Evolutionary conservation across 805 yeast genomes (phyloP), one percentile per base, ranked within the genome.

Genomic region (Saccharomycopsis fermentans): DNA sequence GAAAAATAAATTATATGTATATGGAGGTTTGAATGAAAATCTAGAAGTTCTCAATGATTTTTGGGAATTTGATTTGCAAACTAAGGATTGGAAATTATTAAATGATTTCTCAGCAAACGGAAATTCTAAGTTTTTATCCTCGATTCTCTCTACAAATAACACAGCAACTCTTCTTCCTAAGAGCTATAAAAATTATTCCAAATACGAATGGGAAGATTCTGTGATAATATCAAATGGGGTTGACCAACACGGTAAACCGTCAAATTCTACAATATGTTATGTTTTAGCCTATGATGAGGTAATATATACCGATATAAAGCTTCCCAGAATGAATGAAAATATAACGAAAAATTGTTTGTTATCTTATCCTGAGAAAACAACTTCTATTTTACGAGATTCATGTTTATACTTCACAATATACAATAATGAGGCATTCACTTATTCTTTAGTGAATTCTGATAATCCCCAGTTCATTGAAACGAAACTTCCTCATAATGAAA

Each of bases 21-120:
- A 78, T 66, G 94, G 95, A 32, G 95, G 95, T 37, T 67, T 68
- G 48, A 68, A 65, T 5, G 69, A 73, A 54, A 74, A 73, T 54
- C 62, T 78, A 16, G 66, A 68, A 12, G 81, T 87, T 0, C 67
- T 77, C 5, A 83, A 83, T 64, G 94, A 87, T 64, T 69, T 85
- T 27, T 87, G 94, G 92, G 77, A 78, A 64, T 81, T 84, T 63
- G 79, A 83, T 66, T 68, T 83, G 47, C 75, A 74, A 40, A 70
- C 78, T 3, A 74, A 73, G 55, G 68, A 68, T 11, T 87, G 94
- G 92, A 66, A 66, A 0, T 74, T 81, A 54, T 65, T 84, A 2
- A 75, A 74, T 54, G 75, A 74, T 60, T 78, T 77, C 26, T 69
- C 69, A 6, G 11, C 58, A 12, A 67, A 64, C 27, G 66, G 65